Evolutionary conservation across 257 asterid genomes (phyloP), one percentile per base, ranked within the genome.

Genomic region (Salvia rosmarinus): DNA sequence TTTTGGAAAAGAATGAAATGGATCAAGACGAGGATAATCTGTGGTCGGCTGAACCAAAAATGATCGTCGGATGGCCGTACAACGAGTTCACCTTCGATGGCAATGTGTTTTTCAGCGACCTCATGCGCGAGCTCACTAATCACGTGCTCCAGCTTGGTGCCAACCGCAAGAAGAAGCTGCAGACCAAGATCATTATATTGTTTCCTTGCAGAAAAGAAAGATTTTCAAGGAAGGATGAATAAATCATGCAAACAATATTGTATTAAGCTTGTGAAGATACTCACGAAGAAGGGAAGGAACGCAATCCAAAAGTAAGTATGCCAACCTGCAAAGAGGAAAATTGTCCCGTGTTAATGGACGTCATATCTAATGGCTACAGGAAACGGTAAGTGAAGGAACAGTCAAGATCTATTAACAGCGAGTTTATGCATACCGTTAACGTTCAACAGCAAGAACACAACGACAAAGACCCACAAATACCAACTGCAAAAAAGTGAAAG

Each of bases 271-370:
- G 4, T 30, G 62, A n/a, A 37, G 69, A 23, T 73, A 85, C 98
- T 88, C 81, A 94, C 98, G 49, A 82, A 2, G 49, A 94, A 84
- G 21, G 99, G 99, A 70, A 94, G 0, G 70, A 91, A 94, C 9
- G 98, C 96, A 4, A 94, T 94, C 99, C 98, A 94, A 73, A 94
- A 94, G 79, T 94, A 94, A 35, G 96, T 89, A 76, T 95, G 97
- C 98, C 98, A 95, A 75, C 96, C 99, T 95, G 91, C 84, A 80
- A 77, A 17, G 4, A 23, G 23, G 43, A 47, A 71, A 68, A 39
- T 58, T 20, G 30, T 47, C 64, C 20, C 2, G 54, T 43, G 65
- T 64, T 16, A 61, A 56, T 6, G 25, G 58, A 8, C 63, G 58
- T 63, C 9, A 32, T 17, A 66, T 56, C 34, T 40, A 39, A 68